Evolutionary conservation across 306 rosid species (phyloP).

Genomic region (Cicer cuneatum): DNA sequence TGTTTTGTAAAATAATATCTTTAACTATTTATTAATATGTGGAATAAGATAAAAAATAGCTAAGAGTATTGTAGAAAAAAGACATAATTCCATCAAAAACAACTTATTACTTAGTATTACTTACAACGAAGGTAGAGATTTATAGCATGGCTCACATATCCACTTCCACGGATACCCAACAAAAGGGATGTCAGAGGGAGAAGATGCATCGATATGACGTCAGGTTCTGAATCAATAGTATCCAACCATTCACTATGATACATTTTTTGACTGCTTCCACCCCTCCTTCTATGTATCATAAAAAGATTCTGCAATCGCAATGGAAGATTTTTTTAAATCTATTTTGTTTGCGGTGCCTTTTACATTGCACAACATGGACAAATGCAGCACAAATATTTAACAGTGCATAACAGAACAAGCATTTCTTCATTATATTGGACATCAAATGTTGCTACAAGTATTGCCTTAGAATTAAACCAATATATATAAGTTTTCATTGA

Average conservation of each 20-base stretch:
- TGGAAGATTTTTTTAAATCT: not conserved
- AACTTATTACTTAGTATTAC: not conserved
- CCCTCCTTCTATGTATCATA: conserved; percentile 65
- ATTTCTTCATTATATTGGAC: not conserved
- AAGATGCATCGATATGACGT: conserved; percentile 78
- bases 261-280: conserved; percentile 64
- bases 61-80: no score
- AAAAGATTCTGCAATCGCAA: conserved; percentile 63
- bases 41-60: no score
- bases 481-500: conserved; percentile 3
- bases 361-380: conserved; percentile 2
- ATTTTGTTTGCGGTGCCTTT: not conserved
- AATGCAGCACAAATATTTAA: conserved; percentile 36
- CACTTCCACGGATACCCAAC: conserved; percentile 74
- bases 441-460: not conserved
- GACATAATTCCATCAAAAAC: no score
- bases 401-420: conserved; percentile 26
- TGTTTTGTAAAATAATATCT: no score
- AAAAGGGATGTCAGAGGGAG: conserved; percentile 79
- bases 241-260: conserved; percentile 80
- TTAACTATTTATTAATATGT: no score
- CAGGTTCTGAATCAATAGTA: conserved; percentile 75
- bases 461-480: not conserved
- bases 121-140: conserved; percentile 83
- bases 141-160: conserved; percentile 87